A percentile compares a stretch with the other conserved stretches of the same genome.
Evolutionary conservation across 768 basidiomycete species (phyloP).

Genomic region (Collybia nuda): DNA sequence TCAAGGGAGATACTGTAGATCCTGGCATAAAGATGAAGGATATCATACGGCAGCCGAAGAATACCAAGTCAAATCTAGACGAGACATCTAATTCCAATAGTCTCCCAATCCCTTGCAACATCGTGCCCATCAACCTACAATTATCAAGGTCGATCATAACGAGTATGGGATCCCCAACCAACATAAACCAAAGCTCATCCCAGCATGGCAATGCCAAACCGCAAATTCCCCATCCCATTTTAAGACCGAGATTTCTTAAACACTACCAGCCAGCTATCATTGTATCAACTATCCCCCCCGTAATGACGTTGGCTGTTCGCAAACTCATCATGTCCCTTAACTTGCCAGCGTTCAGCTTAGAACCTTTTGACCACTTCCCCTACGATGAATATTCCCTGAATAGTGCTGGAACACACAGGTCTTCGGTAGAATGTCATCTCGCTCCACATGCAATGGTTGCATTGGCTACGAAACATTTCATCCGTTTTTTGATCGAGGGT

Average conservation of each 20-base stretch:
- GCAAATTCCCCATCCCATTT: no score
- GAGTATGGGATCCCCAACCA: no score
- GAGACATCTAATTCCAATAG: no score
- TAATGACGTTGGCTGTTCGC: conserved; percentile 28
- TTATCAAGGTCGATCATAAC: neutral
- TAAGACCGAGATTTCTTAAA: neutral
- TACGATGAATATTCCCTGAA: conserved; percentile 16
- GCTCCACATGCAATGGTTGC: conserved; percentile 42
- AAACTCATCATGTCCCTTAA: conserved; percentile 22
- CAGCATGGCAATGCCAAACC: no score
- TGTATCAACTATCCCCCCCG: conserved; percentile 31
- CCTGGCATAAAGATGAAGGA: neutral
- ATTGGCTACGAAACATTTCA: conserved; percentile 30
- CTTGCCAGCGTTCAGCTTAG: conserved; percentile 19
- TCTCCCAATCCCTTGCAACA: neutral
- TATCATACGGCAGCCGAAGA: neutral
- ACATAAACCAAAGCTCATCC: no score
- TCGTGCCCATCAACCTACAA: neutral
- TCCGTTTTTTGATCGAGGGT: conserved; percentile 31
- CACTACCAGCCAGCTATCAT: conserved; percentile 13
- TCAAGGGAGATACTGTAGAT: conserved; percentile 15
- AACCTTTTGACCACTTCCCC: conserved; percentile 5
- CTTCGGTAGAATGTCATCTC: conserved; percentile 30
- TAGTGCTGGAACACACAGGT: conserved; percentile 22
- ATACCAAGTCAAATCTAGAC: neutral